These are phyloP conservation scores for Nicotiana sylvestris DNA, from an alignment of 257 asterid genomes.

Conservation along the genomic window DNA sequence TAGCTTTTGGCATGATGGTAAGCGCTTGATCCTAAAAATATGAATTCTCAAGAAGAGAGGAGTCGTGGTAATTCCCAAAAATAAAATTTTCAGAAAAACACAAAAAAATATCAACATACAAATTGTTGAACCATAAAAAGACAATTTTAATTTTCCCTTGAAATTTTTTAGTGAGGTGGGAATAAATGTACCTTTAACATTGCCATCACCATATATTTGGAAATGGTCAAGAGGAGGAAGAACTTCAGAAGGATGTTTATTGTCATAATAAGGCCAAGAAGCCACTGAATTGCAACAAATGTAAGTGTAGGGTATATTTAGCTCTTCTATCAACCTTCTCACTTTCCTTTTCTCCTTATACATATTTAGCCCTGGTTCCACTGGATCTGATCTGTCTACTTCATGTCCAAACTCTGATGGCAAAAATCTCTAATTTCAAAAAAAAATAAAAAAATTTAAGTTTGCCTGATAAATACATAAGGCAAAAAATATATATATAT, in stretches of 20 bases:
- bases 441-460: too few relatives aligned
- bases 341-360: conserved; percentile 29
- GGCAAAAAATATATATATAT: too few relatives aligned
- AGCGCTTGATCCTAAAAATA: too few relatives aligned
- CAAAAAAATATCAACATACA: neutral
- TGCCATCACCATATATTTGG: conserved; percentile 39
- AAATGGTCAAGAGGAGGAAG: conserved; percentile 33
- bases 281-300: conserved; percentile 39
- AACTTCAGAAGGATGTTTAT: conserved; percentile 28
- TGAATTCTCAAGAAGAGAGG: too few relatives aligned
- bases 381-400: conserved; percentile 32
- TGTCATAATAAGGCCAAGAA: conserved; percentile 38
- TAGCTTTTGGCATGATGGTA: too few relatives aligned
- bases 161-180: neutral
- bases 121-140: neutral
- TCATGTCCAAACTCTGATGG: conserved; percentile 46
- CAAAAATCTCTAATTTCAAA: conserved; percentile 24
- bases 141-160: too few relatives aligned
- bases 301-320: conserved; percentile 25
- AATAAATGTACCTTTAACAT: conserved; percentile 21
- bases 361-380: conserved; percentile 34
- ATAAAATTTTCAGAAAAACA: neutral
- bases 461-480: too few relatives aligned
- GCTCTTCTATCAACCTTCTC: conserved; percentile 28
- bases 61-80: too few relatives aligned